Evolutionary conservation across 1,139 yeast genomes (phyloP).

Genomic region (Debaryomyces sp.): DNA sequence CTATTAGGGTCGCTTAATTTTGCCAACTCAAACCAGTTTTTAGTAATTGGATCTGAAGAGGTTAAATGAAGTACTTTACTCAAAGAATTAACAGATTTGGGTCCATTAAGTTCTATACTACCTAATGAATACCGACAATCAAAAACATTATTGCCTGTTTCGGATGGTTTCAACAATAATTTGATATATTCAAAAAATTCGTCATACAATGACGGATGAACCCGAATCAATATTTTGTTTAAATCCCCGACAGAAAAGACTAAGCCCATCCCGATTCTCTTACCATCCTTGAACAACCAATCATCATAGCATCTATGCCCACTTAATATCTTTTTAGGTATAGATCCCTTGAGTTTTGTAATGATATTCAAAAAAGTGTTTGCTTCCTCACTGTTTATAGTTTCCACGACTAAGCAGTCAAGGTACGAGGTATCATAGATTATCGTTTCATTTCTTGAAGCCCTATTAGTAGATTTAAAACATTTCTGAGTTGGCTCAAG

Average conservation of each 20-base stretch:
- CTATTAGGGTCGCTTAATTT: constrained; percentile 41
- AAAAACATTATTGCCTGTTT: constrained; percentile 33
- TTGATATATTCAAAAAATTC: constrained; percentile 42
- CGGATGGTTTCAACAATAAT: constrained; percentile 10
- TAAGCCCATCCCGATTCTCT: constrained; percentile 29
- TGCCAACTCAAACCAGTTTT: constrained; percentile 35
- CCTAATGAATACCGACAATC: constrained; percentile 87
- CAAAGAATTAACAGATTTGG: constrained; percentile 60
- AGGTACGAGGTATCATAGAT: constrained; percentile 76
- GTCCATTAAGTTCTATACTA: constrained; percentile 77
- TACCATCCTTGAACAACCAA: constrained; percentile 30
- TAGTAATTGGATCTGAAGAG: constrained; percentile 18
- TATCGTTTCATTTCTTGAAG: constrained; percentile 59
- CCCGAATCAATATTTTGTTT: constrained; percentile 48
- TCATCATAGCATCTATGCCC: constrained; percentile 37
- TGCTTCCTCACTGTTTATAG: constrained; percentile 17
- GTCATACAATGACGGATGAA: constrained; percentile 73
- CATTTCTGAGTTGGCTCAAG: constrained; percentile 86
- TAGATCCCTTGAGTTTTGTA: constrained; percentile 21
- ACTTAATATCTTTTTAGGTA: constrained; percentile 23
- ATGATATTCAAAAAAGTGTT: constrained; percentile 17
- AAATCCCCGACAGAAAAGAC: constrained; percentile 22
- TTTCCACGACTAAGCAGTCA: constrained; percentile 54
- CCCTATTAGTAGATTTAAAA: constrained; percentile 73
- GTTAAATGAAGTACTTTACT: constrained; percentile 57